phyloP scores from a whole-genome alignment of 306 rosid species.

The Lotus japonicus region DNA sequence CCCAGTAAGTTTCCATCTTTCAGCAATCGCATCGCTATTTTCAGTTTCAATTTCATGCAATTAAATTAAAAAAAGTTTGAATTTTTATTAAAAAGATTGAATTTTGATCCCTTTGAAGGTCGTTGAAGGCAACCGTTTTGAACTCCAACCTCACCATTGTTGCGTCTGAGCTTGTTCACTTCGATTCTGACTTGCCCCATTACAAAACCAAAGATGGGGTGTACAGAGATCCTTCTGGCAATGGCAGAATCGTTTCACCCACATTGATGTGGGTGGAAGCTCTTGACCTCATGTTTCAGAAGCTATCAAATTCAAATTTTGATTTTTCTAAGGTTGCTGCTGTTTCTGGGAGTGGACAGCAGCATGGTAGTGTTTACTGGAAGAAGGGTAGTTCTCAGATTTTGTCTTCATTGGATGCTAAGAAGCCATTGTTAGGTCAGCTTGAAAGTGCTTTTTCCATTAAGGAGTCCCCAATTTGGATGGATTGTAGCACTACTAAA shows the following conservation, averaged over 20 bases:
- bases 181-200: slow-evolving; percentile 80
- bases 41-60: neutral
- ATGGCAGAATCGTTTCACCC: slow-evolving; percentile 90
- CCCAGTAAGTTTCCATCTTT: slow-evolving; percentile 54
- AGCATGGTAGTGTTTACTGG: slow-evolving; percentile 97
- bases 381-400: slow-evolving; percentile 59
- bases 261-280: slow-evolving; percentile 98
- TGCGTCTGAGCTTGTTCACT: slow-evolving; percentile 63
- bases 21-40: slow-evolving; percentile 5
- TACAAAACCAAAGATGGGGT: slow-evolving; percentile 91
- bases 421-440: slow-evolving; percentile 54
- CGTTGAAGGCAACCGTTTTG: slow-evolving; percentile 87
- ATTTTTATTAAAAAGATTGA: neutral
- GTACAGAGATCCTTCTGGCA: slow-evolving; percentile 53
- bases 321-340: slow-evolving; percentile 65
- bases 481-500: slow-evolving; percentile 86
- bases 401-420: slow-evolving; percentile 60
- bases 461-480: slow-evolving; percentile 82
- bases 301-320: slow-evolving; percentile 47
- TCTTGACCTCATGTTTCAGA: slow-evolving; percentile 68
- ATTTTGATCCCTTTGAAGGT: slow-evolving; percentile 39
- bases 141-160: slow-evolving; percentile 70
- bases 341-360: slow-evolving; percentile 95
- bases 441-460: slow-evolving; percentile 55
- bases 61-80: neutral